phyloP scores from a whole-genome alignment of 2,329 filamentous ascomycete genomes.

The Graphilbum ipis-grandicollis region DNA sequence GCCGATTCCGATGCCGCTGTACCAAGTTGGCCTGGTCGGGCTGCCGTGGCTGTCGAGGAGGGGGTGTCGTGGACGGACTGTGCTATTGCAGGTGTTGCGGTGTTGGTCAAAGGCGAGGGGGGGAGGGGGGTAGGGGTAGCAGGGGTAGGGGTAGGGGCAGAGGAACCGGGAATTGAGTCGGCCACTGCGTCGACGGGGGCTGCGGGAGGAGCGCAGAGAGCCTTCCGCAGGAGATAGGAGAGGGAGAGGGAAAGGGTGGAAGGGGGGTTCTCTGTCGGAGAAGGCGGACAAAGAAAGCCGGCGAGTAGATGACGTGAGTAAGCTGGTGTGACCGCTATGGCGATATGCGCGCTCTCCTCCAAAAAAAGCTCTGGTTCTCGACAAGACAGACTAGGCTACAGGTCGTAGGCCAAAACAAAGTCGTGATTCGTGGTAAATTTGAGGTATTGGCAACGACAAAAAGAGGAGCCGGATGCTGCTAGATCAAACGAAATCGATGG shows the following conservation, averaged over 20 bases:
- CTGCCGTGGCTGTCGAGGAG: not conserved
- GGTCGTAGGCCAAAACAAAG: too few relatives aligned
- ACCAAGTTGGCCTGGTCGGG: not conserved
- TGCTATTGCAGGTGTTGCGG: not conserved
- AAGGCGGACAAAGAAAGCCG: too few relatives aligned
- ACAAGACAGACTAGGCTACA: too few relatives aligned
- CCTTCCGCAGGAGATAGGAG: conserved; percentile 6
- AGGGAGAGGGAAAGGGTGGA: not conserved
- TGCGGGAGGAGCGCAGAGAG: conserved; percentile 7
- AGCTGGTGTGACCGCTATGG: too few relatives aligned
- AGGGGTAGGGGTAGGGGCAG: conserved; percentile 2
- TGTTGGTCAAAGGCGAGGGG: not conserved
- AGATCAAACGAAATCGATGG: too few relatives aligned
- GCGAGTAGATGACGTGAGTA: not conserved
- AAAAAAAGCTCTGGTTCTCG: too few relatives aligned
- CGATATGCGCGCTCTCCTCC: too few relatives aligned
- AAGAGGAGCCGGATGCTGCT: too few relatives aligned
- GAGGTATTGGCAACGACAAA: too few relatives aligned
- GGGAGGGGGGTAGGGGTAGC: not conserved
- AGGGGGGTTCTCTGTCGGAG: too few relatives aligned
- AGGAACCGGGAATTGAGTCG: conserved; percentile 8
- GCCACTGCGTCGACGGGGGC: conserved; percentile 8
- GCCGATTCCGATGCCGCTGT: not conserved
- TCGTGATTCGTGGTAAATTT: too few relatives aligned
- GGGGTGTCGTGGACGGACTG: too few relatives aligned